Conservation (phyloP, 257 asterid species). For the Cruciata laevipes region DNA sequence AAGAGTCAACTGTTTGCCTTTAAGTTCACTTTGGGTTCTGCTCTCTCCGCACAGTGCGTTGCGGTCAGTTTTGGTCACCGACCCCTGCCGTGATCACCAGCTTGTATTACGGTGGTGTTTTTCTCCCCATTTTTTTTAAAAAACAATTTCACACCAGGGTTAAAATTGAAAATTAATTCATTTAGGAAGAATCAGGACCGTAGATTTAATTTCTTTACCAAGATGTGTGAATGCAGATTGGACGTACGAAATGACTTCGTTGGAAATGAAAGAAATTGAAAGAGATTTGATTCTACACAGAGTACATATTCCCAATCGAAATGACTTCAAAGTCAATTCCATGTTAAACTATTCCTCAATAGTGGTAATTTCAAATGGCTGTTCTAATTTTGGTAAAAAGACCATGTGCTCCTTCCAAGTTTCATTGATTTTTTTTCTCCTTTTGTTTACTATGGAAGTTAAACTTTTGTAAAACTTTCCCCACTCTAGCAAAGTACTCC, state of each 20-base stretch:
- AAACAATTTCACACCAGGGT: background rate
- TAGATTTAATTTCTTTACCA: background rate
- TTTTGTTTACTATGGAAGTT: background rate
- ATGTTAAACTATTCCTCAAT: background rate
- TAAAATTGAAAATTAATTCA: background rate
- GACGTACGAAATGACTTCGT: background rate
- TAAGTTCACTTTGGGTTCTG: background rate
- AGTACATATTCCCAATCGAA: background rate
- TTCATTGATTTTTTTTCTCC: background rate
- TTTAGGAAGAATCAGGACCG: too few species aligned
- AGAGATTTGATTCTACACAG: background rate
- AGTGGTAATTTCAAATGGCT: background rate
- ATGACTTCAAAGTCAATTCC: background rate
- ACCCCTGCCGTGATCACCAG: constrained; percentile 7
- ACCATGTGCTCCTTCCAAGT: background rate
- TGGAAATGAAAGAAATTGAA: background rate
- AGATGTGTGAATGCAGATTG: background rate
- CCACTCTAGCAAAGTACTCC: too few species aligned
- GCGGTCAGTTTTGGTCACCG: constrained; percentile 12
- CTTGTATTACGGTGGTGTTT: background rate
- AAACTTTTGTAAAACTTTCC: too few species aligned
- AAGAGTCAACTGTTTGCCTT: constrained; percentile 10
- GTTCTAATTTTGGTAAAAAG: background rate
- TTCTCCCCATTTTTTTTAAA: too few species aligned
- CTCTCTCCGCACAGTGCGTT: background rate